A percentile compares a stretch with the other conserved stretches of the same genome.
Evolutionary conservation across 352 stramenopile species (phyloP).

Genomic region (Phytophthora tubulina): DNA sequence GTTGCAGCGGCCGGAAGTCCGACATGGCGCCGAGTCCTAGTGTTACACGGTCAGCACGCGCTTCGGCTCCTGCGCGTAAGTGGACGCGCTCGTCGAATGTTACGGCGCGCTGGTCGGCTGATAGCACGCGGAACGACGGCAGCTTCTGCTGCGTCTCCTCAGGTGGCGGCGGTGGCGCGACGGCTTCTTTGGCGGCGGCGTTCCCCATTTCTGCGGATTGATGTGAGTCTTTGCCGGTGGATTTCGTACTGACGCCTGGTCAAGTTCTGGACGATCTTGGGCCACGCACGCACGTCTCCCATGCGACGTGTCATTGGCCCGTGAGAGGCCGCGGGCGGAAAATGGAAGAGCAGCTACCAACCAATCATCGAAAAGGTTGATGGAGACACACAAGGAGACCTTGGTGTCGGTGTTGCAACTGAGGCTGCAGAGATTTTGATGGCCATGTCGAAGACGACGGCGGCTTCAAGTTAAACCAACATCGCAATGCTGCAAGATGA

Average conservation of each 20-base stretch:
- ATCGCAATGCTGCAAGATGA: background rate
- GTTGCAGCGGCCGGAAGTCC: constrained; percentile 77
- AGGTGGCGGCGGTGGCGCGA: constrained; percentile 6
- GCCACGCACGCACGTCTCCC: constrained; percentile 29
- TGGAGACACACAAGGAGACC: constrained; percentile 2
- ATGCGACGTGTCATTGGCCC: constrained; percentile 29
- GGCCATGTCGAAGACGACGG: constrained; percentile 11
- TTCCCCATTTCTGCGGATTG: constrained; percentile 37
- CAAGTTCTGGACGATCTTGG: background rate
- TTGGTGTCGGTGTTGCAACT: background rate
- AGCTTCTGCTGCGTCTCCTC: constrained; percentile 11
- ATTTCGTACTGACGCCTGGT: constrained; percentile 24
- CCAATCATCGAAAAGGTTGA: background rate
- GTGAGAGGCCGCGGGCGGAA: constrained; percentile 15
- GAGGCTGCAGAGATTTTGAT: background rate
- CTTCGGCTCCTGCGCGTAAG: constrained; percentile 38
- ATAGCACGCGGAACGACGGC: constrained; percentile 70
- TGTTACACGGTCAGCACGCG: constrained; percentile 48
- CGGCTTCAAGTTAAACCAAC: constrained; percentile 25
- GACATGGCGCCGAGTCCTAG: constrained; percentile 64
- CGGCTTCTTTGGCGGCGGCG: constrained; percentile 39
- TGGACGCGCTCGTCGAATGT: constrained; percentile 89
- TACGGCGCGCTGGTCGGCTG: constrained; percentile 73
- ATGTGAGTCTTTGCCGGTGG: constrained; percentile 12
- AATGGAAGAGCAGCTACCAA: constrained; percentile 24